Conservation (phyloP, 73 alveolate species). For the Paramecium biaurelia region DNA sequence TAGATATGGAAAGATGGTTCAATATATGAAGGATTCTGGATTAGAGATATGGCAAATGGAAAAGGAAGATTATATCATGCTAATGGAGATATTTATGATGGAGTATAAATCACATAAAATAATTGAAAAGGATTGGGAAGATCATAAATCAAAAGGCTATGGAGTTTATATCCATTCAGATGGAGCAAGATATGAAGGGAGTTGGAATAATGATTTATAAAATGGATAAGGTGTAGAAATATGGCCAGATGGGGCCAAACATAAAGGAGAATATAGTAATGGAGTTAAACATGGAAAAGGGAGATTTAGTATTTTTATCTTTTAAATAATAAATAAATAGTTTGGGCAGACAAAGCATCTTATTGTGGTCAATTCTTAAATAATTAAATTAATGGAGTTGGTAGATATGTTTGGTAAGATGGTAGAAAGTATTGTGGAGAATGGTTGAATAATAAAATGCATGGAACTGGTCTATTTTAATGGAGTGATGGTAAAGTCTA, state of each 20-base stretch:
- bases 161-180: slow-evolving; percentile 70
- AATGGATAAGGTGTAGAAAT: slow-evolving; percentile 74
- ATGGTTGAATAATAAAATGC: too few species aligned
- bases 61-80: slow-evolving; percentile 72
- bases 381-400: too few species aligned
- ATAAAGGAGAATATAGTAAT: slow-evolving; percentile 79
- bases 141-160: slow-evolving; percentile 68
- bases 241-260: slow-evolving; percentile 78
- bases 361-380: too few species aligned
- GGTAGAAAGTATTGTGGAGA: too few species aligned
- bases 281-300: slow-evolving; percentile 81
- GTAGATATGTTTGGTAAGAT: too few species aligned
- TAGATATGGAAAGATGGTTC: slow-evolving; percentile 78
- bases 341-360: too few species aligned
- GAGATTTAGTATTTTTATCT: slow-evolving; percentile 61
- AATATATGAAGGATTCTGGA: slow-evolving; percentile 74
- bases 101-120: slow-evolving; percentile 24
- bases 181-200: slow-evolving; percentile 77
- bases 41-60: slow-evolving; percentile 73
- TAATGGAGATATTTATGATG: slow-evolving; percentile 78
- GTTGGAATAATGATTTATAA: slow-evolving; percentile 74
- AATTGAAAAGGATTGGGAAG: slow-evolving; percentile 71
- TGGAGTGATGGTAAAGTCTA: too few species aligned
- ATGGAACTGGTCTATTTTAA: too few species aligned
- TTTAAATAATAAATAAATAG: too few species aligned